A percentile compares a stretch with the other conserved stretches of the same genome.
Evolutionary conservation across 2,329 filamentous ascomycete species (phyloP).

Genomic region (Aspergillus clavatus): DNA sequence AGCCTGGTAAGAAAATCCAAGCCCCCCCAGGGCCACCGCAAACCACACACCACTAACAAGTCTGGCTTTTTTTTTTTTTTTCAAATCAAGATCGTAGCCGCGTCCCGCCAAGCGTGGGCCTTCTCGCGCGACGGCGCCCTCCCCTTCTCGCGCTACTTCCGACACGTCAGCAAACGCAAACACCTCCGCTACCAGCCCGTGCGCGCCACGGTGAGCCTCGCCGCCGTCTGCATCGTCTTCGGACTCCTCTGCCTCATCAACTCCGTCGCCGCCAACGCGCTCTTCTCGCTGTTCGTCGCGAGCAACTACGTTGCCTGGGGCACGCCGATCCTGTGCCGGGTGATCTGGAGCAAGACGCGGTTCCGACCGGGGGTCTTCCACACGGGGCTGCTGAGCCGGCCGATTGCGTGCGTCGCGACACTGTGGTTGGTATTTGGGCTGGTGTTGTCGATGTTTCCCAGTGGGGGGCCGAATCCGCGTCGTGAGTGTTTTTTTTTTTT

Average conservation of each 20-base stretch:
- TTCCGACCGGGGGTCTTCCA: conserved; percentile 58
- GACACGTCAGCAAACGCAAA: conserved; percentile 50
- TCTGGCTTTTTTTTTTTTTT: too few relatives aligned
- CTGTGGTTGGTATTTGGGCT: conserved; percentile 54
- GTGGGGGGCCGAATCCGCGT: conserved; percentile 50
- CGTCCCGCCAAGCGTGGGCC: conserved; percentile 58
- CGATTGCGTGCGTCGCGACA: conserved; percentile 52
- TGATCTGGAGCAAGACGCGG: conserved; percentile 54
- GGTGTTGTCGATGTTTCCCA: conserved; percentile 56
- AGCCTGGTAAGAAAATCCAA: conserved; percentile 46
- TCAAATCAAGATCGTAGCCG: conserved; percentile 47
- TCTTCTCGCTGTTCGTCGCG: conserved; percentile 54
- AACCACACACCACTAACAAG: too few relatives aligned
- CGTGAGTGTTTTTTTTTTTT: conserved; percentile 28
- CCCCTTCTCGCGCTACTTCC: conserved; percentile 56
- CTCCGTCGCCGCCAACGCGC: conserved; percentile 52
- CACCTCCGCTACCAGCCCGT: conserved; percentile 55
- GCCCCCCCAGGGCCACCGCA: too few relatives aligned
- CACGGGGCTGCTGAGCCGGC: conserved; percentile 50
- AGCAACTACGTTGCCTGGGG: conserved; percentile 60
- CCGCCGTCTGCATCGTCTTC: conserved; percentile 48
- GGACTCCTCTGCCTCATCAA: conserved; percentile 57
- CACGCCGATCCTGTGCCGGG: conserved; percentile 54
- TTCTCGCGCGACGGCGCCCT: conserved; percentile 60
- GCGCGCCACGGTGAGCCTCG: conserved; percentile 53